Evolutionary conservation across 768 basidiomycete species (phyloP).

Genomic region (Podaxis sp.): DNA sequence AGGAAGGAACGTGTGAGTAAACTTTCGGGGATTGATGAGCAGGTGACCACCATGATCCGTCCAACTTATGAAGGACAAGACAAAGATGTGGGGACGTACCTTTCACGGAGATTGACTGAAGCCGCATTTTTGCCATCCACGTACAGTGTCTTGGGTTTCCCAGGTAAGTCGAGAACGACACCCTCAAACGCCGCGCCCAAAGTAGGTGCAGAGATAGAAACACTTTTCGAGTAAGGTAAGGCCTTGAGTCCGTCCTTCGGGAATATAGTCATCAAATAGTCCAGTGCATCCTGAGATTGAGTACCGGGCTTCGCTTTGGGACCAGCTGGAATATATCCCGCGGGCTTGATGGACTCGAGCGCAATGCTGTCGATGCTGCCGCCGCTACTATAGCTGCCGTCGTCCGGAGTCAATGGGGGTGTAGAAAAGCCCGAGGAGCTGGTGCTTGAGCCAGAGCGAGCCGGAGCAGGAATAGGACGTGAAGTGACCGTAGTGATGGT

Average conservation of each 20-base stretch:
- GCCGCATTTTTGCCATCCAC: slow-evolving; percentile 84
- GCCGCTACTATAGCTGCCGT: slow-evolving; percentile 45
- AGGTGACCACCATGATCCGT: slow-evolving; percentile 12
- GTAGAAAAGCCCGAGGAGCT: slow-evolving; percentile 60
- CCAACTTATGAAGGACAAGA: slow-evolving; percentile 10
- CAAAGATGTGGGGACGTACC: slow-evolving; percentile 41
- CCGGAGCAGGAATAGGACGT: slow-evolving; percentile 21
- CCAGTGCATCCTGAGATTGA: slow-evolving; percentile 59
- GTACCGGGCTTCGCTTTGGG: not conserved
- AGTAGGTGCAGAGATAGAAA: slow-evolving; percentile 69
- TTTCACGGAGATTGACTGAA: slow-evolving; percentile 78
- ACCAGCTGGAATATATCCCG: not conserved
- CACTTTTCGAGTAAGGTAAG: slow-evolving; percentile 72
- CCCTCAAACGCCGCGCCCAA: slow-evolving; percentile 74
- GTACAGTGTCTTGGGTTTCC: slow-evolving; percentile 73
- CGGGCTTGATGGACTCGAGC: slow-evolving; percentile 41
- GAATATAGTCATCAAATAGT: slow-evolving; percentile 78
- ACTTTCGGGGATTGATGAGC: not conserved
- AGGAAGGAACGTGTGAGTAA: slow-evolving; percentile 16
- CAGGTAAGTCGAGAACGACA: slow-evolving; percentile 73
- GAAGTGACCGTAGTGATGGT: not conserved
- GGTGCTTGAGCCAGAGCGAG: slow-evolving; percentile 37
- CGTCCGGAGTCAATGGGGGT: slow-evolving; percentile 80
- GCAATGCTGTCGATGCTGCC: slow-evolving; percentile 33
- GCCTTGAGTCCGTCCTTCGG: slow-evolving; percentile 68